Percentiles rank a stretch among this genome's conserved stretches.
phyloP scores from a whole-genome alignment of 1,284 basidiomycete species.

The Mrakiaceae sp. region DNA sequence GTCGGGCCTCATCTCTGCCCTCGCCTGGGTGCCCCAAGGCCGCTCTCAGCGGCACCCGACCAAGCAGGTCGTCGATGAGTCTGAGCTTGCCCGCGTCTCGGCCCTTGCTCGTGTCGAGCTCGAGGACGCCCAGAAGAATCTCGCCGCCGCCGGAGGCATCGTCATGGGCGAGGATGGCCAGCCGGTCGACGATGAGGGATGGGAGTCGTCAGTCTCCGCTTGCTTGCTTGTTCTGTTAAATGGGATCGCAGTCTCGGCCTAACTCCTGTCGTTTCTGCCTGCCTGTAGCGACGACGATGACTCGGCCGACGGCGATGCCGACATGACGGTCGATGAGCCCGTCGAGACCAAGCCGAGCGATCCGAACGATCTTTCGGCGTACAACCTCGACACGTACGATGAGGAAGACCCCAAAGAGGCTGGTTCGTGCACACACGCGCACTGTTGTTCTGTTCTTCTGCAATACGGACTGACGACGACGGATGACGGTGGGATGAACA shows the following conservation, averaged over 20 bases:
- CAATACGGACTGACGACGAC: no score
- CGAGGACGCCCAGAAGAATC: slow-evolving; percentile 72
- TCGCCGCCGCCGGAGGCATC: slow-evolving; percentile 62
- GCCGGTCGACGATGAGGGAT: slow-evolving; percentile 42
- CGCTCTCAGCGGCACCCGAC: slow-evolving; percentile 61
- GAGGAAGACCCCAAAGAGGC: slow-evolving; percentile 56
- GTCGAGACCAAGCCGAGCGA: slow-evolving; percentile 33
- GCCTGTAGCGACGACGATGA: slow-evolving; percentile 38
- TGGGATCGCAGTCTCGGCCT: slow-evolving; percentile 13
- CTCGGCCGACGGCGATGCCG: slow-evolving; percentile 25
- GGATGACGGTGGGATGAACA: no score
- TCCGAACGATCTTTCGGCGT: slow-evolving; percentile 72
- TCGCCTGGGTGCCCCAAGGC: slow-evolving; percentile 71
- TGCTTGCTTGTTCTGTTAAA: not conserved
- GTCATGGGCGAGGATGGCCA: slow-evolving; percentile 50
- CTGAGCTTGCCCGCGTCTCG: slow-evolving; percentile 81
- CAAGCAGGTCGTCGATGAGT: slow-evolving; percentile 80
- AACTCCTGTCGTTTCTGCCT: not conserved
- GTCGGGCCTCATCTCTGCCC: slow-evolving; percentile 43
- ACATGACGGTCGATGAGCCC: slow-evolving; percentile 50
- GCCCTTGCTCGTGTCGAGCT: slow-evolving; percentile 76
- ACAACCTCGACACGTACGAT: slow-evolving; percentile 90
- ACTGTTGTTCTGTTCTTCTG: no score
- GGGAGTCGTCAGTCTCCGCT: slow-evolving; percentile 65
- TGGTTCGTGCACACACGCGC: slow-evolving; percentile 36